phyloP scores from a whole-genome alignment of 176 grass and related monocot species.

The Raddia guianensis region DNA sequence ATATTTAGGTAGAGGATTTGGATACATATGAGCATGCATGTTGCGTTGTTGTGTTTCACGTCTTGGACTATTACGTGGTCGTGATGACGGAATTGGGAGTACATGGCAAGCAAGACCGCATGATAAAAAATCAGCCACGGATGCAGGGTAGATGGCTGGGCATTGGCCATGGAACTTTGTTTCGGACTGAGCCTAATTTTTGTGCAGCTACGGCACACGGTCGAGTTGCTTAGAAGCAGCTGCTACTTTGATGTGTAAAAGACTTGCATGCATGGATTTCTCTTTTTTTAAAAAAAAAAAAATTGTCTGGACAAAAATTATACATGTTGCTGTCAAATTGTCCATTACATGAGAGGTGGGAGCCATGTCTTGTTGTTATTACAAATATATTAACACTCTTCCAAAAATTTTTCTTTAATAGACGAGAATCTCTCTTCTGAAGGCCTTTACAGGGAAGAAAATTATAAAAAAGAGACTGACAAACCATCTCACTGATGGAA shows the following conservation, averaged over 20 bases:
- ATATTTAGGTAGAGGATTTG: not conserved
- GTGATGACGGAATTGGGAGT: conserved; percentile 7
- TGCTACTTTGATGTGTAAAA: conserved; percentile 16
- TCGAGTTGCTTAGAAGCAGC: conserved; percentile 36
- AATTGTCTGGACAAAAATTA: conserved; percentile 27
- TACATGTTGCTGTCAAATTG: conserved; percentile 31
- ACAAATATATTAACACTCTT: not conserved
- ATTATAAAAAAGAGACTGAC: not conserved
- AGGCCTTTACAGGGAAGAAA: not conserved
- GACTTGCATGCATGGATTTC: not conserved
- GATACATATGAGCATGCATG: not conserved
- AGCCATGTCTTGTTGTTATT: conserved; percentile 39
- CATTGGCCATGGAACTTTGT: conserved; percentile 1
- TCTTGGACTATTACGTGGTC: not conserved
- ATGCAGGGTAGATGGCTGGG: not conserved
- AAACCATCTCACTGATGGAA: conserved; percentile 35
- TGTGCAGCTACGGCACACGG: not conserved
- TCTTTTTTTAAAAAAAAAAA: too few relatives aligned
- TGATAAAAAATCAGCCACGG: not conserved
- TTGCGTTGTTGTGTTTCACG: not conserved
- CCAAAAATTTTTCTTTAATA: not conserved
- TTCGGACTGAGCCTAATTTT: not conserved
- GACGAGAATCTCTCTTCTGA: conserved; percentile 33
- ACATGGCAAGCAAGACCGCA: conserved; percentile 33
- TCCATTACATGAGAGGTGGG: conserved; percentile 31